Base-by-base conservation (phyloP, 23 red algal genomes). In the Gracilariopsis chorda region DNA sequence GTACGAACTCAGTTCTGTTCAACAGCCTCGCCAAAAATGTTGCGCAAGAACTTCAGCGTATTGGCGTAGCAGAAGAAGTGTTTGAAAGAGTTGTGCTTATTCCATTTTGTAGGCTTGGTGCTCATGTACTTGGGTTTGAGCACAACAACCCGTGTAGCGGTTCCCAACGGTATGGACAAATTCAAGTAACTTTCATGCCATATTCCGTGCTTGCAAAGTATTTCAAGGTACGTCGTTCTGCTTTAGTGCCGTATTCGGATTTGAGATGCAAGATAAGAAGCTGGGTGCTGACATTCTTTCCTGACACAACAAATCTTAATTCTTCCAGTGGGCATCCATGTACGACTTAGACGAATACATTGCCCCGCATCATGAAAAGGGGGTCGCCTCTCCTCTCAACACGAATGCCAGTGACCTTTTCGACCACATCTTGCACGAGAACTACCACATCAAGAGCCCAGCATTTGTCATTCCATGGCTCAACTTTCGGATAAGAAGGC, bases 301-400 rank as follows among this genome's bases (percentile, higher is more conserved):
- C 20, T 72, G 5, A 4, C 35, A 20, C 4, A 7, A 6, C 65
- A 72, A 49, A 70, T 24, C 63, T 39, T 81, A n/a, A 25, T 52
- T 23, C 28, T 12, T 41, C 3, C 14, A 81, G 87, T 91, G 87
- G 87, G 75, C 73, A 14, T 57, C 30, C n/a, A 78, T 71, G 41
- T 57, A 91, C 57, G 87, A 91, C 30, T 41, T 91, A 17, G 87
- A 91, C 36, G 87, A 91, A 33, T 91, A 60, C 52, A 63, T 91
- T 1, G 71, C 87, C 21, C 24, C 55, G 32, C 56, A 34, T n/a
- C 14, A 70, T 7, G 63, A 39, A 42, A 42, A 42, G 6, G 63
- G 63, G 27, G n/a, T 39, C 5, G 44, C 1, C n/a, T 19, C 20
- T 7, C 1, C 59, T 2, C 63, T 42, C 14, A 34, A 19, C 55